A percentile compares a stretch with the other conserved stretches of the same genome.
Evolutionary conservation across 495 filamentous ascomycete species (phyloP).

Genomic region (Polyplosphaeria fusca): DNA sequence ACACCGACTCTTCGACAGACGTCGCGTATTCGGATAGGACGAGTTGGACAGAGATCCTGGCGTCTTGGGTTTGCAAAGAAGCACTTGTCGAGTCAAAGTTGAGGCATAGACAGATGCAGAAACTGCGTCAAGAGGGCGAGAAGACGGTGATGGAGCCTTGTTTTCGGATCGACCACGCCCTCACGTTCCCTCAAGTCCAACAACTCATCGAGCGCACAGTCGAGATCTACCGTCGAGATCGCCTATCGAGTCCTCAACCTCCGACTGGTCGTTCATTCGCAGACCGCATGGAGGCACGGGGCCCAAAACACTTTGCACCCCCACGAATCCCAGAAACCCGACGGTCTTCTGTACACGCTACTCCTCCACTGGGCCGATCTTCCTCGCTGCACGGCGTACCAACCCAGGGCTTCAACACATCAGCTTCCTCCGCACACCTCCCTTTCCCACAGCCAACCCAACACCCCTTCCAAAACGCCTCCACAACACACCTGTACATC

Average conservation of each 20-base stretch:
- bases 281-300: neutral
- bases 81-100: slow-evolving; percentile 23
- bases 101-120: slow-evolving; percentile 12
- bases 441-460: neutral
- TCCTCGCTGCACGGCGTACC: neutral
- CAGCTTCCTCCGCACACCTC: neutral
- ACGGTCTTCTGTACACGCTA: slow-evolving; percentile 4
- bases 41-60: slow-evolving; percentile 26
- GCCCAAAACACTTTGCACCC: neutral
- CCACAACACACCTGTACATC: neutral
- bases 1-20: slow-evolving; percentile 6
- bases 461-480: neutral
- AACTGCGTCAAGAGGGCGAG: slow-evolving; percentile 18
- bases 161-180: slow-evolving; percentile 22
- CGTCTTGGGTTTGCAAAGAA: slow-evolving; percentile 29
- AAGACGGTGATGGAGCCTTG: slow-evolving; percentile 28
- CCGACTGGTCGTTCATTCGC: neutral
- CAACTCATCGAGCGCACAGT: slow-evolving; percentile 30
- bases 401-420: neutral
- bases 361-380: neutral
- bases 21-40: slow-evolving; percentile 15
- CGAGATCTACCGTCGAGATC: slow-evolving; percentile 21
- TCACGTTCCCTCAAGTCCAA: slow-evolving; percentile 30
- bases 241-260: slow-evolving; percentile 1
- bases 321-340: neutral